Conservation (phyloP, 805 yeast genomes). For the Teunomyces aglyptinius region DNA sequence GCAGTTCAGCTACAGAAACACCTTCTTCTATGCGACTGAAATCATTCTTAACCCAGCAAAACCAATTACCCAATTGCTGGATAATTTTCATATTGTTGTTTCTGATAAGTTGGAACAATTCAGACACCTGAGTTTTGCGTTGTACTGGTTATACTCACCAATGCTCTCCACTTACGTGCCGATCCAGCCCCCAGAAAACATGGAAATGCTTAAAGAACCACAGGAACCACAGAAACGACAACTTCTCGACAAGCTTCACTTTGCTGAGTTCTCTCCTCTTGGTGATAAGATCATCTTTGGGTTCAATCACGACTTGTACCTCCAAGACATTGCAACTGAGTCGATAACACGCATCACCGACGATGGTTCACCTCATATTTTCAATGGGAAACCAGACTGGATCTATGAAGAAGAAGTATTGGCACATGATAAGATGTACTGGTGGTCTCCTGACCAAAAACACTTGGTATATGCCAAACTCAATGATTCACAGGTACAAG, state of each 20-base stretch:
- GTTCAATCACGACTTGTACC: slow-evolving; percentile 63
- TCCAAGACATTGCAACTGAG: slow-evolving; percentile 37
- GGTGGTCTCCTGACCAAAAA: slow-evolving; percentile 86
- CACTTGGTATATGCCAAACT: slow-evolving; percentile 62
- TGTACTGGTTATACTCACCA: slow-evolving; percentile 38
- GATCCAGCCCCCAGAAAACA: slow-evolving; percentile 25
- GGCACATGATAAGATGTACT: slow-evolving; percentile 63
- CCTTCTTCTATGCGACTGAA: slow-evolving; percentile 27
- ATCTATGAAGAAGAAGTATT: slow-evolving; percentile 90
- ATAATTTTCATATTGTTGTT: slow-evolving; percentile 49
- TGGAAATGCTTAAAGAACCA: slow-evolving; percentile 8
- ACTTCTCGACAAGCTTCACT: slow-evolving; percentile 25
- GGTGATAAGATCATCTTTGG: slow-evolving; percentile 68
- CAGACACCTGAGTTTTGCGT: slow-evolving; percentile 37
- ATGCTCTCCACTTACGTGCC: slow-evolving; percentile 27
- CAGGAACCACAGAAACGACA: slow-evolving; percentile 9
- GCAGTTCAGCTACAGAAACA: slow-evolving; percentile 43
- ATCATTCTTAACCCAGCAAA: slow-evolving; percentile 40
- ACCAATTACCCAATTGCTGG: slow-evolving; percentile 41
- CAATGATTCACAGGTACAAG: slow-evolving; percentile 73
- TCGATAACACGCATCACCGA: slow-evolving; percentile 51
- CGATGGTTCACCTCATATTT: slow-evolving; percentile 69
- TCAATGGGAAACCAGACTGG: slow-evolving; percentile 93
- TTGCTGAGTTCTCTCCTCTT: slow-evolving; percentile 72
- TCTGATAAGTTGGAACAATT: slow-evolving; percentile 49